phyloP scores from a whole-genome alignment of 73 alveolate genomes.

The Paramecium caudatum region DNA sequence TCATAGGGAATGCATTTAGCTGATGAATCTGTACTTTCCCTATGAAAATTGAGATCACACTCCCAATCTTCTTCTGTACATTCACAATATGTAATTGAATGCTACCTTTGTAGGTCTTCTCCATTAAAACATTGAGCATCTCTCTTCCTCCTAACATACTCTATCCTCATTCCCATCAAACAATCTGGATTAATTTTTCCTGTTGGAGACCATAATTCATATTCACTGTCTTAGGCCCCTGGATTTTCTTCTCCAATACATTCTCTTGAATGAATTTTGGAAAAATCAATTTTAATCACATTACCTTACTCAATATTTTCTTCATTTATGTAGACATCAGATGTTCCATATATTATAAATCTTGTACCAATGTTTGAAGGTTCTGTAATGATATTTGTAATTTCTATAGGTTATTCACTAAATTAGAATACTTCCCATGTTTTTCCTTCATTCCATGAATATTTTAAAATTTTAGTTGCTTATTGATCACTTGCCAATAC shows the following conservation, averaged over 20 bases:
- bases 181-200: slow-evolving; percentile 89
- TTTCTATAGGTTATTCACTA: slow-evolving; percentile 80
- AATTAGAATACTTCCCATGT: slow-evolving; percentile 83
- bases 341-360: slow-evolving; percentile 90
- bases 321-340: slow-evolving; percentile 2
- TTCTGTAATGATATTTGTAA: slow-evolving; percentile 93
- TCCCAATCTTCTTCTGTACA: slow-evolving; percentile 95
- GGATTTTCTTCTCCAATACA: slow-evolving; percentile 90
- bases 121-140: slow-evolving; percentile 91
- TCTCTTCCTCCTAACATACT: slow-evolving; percentile 91
- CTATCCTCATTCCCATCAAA: slow-evolving; percentile 87
- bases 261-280: slow-evolving; percentile 86
- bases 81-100: slow-evolving; percentile 81
- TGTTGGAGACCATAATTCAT: slow-evolving; percentile 94
- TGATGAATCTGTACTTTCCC: slow-evolving; percentile 77
- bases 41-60: slow-evolving; percentile 89
- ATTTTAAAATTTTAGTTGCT: slow-evolving; percentile 83
- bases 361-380: slow-evolving; percentile 88
- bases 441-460: slow-evolving; percentile 92
- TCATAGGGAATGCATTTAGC: slow-evolving; percentile 66
- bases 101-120: slow-evolving; percentile 84
- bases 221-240: slow-evolving; percentile 89
- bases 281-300: slow-evolving; percentile 86
- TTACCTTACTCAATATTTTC: slow-evolving; percentile 78
- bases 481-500: slow-evolving; percentile 87